Conservation (phyloP, 2,329 filamentous ascomycete species). For the Fusarium acutatum region DNA sequence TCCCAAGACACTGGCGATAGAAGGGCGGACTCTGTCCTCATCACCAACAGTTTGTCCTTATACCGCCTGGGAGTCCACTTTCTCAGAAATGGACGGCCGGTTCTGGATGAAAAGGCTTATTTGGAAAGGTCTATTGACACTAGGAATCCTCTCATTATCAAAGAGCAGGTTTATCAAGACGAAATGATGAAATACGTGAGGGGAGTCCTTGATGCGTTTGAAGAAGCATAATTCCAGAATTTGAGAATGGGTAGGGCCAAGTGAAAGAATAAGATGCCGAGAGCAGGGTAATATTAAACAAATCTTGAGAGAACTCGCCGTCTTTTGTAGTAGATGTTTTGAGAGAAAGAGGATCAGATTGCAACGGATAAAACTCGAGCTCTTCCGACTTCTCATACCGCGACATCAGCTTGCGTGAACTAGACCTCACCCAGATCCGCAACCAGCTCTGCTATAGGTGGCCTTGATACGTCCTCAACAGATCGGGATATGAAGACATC, state of each 20-base stretch:
- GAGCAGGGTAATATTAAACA: not conserved
- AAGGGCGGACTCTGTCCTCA: not conserved
- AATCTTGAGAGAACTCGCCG: not conserved
- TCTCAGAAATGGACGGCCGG: not conserved
- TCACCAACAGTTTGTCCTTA: not conserved
- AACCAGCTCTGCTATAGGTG: not conserved
- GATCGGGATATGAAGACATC: not conserved
- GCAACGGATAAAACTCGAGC: no score
- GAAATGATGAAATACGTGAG: not conserved
- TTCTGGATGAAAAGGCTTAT: not conserved
- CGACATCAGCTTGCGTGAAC: not conserved
- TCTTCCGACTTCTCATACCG: not conserved
- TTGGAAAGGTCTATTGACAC: not conserved
- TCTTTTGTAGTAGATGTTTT: no score
- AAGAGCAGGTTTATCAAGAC: not conserved
- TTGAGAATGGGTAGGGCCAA: not conserved
- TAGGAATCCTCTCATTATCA: not conserved
- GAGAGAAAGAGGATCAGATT: no score
- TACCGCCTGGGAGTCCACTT: not conserved
- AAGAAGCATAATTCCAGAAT: not conserved
- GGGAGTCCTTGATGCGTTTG: not conserved
- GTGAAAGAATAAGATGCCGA: no score
- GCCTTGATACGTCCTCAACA: not conserved
- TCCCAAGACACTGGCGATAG: not conserved
- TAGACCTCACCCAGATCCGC: fast-evolving